Evolutionary conservation across 1,284 basidiomycete genomes (phyloP), one percentile per base, ranked within the genome.

Genomic region (Tausonia pullulans): DNA sequence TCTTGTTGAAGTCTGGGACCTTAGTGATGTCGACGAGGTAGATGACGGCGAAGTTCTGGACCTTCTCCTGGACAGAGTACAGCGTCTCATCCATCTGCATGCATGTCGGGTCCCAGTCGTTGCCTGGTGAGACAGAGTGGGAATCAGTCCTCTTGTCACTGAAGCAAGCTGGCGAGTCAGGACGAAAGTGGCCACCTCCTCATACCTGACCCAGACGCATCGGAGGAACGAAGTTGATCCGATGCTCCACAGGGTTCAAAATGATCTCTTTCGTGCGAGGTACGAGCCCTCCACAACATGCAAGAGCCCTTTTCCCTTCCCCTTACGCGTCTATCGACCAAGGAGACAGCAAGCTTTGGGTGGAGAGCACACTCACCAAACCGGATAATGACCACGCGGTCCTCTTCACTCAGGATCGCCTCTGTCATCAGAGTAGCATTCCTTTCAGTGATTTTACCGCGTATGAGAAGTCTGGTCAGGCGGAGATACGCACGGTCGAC

Each of bases 1-100:
- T 93, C 85, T 96, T 98, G 78, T 95, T 98, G 77, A 99, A 99
- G 74, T 99, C 95, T 1, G 96, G 96, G 1, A 99, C 96, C 70
- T 93, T 86, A 0, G 92, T 97, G 73, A 96, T 97, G 75, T 99
- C 95, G 43, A 87, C 87, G 11, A 97, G 81, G 74, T 96, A 99
- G 69, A 98, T 89, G 69, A 98, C 92, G 2, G 93, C 94, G 77
- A 96, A 98, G 79, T 99, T 98, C 79, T 96, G 92, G 3, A 98
- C 92, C 76, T 92, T 94, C 77, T 97, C 95, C 1, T 89, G 87
- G 60, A 97, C 87, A 10, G 84, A 81, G 75, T 93, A 91, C 16
- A 98, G 83, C 3, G 93, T 97, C 78, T 98, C 95, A 79, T 98
- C 96, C 93, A 98, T 97, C 48, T 86, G 87, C 96, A 98, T 98